Evolutionary conservation across 352 stramenopile species (phyloP).

Genomic region (Salisapilia sapeloensis): DNA sequence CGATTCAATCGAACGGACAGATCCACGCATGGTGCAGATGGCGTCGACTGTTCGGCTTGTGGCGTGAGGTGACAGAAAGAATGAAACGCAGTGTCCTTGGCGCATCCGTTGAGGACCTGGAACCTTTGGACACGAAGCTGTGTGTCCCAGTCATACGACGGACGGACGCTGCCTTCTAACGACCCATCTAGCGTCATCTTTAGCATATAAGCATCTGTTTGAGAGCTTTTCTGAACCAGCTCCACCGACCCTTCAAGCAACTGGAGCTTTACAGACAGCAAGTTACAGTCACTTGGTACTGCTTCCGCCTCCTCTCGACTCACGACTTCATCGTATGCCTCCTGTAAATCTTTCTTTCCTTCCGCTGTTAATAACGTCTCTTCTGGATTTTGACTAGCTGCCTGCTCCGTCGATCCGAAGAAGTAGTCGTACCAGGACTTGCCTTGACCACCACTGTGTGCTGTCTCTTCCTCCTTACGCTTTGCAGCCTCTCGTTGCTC

Average conservation of each 20-base stretch:
- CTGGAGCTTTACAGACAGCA: constrained; percentile 49
- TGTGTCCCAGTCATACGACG: constrained; percentile 45
- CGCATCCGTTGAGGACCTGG: constrained; percentile 36
- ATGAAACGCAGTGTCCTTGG: constrained; percentile 20
- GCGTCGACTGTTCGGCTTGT: constrained; percentile 5
- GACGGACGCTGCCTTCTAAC: constrained; percentile 35
- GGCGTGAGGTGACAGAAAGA: constrained; percentile 43
- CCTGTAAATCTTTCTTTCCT: constrained; percentile 42
- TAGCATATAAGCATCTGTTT: too few relatives aligned
- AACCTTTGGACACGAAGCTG: constrained; percentile 47
- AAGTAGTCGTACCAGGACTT: constrained; percentile 71
- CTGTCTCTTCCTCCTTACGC: constrained; percentile 4
- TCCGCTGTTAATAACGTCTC: constrained; percentile 41
- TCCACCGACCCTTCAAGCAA: constrained; percentile 28
- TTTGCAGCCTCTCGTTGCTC: constrained; percentile 14
- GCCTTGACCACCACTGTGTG: constrained; percentile 7
- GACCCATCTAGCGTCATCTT: constrained; percentile 27
- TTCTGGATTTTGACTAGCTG: constrained; percentile 10
- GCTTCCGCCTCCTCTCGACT: constrained; percentile 20
- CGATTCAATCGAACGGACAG: constrained; percentile 16
- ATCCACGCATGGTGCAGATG: constrained; percentile 18
- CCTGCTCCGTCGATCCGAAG: constrained; percentile 15
- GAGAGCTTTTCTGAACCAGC: too few relatives aligned
- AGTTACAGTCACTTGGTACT: constrained; percentile 44
- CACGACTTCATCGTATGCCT: constrained; percentile 57